Percentiles rank a stretch among this genome's conserved stretches.
These are phyloP conservation scores for Fagus sylvatica DNA, from an alignment of 306 rosid species.

Conservation along the genomic window DNA sequence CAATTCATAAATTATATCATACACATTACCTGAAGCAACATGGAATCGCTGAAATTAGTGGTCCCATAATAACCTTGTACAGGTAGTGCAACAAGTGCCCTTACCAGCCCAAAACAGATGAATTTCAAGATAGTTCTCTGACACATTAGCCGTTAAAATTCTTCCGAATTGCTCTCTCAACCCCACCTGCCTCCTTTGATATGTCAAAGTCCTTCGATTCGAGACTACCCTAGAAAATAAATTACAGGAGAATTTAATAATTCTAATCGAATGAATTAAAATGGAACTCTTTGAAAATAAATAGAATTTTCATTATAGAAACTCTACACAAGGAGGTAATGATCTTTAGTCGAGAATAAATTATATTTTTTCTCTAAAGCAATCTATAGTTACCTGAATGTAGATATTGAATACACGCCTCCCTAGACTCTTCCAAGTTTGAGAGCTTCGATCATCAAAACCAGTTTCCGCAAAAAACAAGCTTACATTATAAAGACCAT, in stretches of 20 bases:
- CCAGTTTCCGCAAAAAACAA: slow-evolving; percentile 69
- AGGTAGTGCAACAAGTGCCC: slow-evolving; percentile 78
- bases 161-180: slow-evolving; percentile 15
- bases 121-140: slow-evolving; percentile 64
- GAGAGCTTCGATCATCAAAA: slow-evolving; percentile 25
- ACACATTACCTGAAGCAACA: slow-evolving; percentile 58
- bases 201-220: slow-evolving; percentile 65
- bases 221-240: slow-evolving; percentile 47
- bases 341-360: neutral
- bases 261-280: neutral
- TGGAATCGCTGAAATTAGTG: slow-evolving; percentile 72
- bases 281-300: no score
- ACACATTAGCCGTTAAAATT: slow-evolving; percentile 42
- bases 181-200: slow-evolving; percentile 58
- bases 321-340: neutral
- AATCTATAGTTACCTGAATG: slow-evolving; percentile 51
- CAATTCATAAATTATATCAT: neutral
- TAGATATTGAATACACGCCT: slow-evolving; percentile 72
- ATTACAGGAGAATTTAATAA: neutral
- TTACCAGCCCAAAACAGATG: slow-evolving; percentile 94
- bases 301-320: neutral
- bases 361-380: neutral
- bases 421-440: slow-evolving; percentile 65
- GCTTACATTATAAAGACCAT: slow-evolving; percentile 61
- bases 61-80: slow-evolving; percentile 60